These are phyloP conservation scores for Phytophthora sp. DNA, from an alignment of 352 stramenopile species.

Conservation along the genomic window DNA sequence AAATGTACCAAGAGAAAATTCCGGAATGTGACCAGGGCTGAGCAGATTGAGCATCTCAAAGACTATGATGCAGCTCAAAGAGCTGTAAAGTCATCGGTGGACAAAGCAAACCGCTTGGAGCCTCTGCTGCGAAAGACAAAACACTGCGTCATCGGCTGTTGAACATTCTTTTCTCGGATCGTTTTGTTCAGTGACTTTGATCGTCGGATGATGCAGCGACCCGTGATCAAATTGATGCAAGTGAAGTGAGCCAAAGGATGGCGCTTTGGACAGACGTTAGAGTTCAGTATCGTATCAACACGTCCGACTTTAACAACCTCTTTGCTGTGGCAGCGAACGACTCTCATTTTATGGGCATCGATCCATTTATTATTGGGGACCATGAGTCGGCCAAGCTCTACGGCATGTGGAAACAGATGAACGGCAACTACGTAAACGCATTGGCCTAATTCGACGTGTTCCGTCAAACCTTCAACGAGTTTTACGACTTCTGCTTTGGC, in stretches of 20 bases:
- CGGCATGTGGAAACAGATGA: background rate
- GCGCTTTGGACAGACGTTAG: background rate
- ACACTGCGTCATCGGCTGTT: too few relatives aligned
- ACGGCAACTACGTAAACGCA: background rate
- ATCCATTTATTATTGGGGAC: background rate
- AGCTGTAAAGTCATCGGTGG: too few relatives aligned
- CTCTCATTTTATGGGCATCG: background rate
- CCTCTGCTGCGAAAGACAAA: too few relatives aligned
- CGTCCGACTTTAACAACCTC: background rate
- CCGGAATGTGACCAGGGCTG: too few relatives aligned
- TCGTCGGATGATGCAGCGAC: background rate
- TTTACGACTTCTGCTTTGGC: background rate
- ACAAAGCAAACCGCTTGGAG: too few relatives aligned
- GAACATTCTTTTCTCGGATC: too few relatives aligned
- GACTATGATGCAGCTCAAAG: too few relatives aligned
- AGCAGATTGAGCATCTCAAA: too few relatives aligned
- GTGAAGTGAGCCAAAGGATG: background rate
- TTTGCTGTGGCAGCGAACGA: background rate
- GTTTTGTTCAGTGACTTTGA: too few relatives aligned
- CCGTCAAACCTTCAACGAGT: background rate
- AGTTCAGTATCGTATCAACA: background rate
- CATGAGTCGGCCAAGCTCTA: background rate
- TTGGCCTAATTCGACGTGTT: background rate
- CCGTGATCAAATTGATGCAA: too few relatives aligned
- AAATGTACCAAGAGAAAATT: too few relatives aligned